Conservation (phyloP, 2,329 filamentous ascomycete genomes). For the Fusarium bulbicola region DNA sequence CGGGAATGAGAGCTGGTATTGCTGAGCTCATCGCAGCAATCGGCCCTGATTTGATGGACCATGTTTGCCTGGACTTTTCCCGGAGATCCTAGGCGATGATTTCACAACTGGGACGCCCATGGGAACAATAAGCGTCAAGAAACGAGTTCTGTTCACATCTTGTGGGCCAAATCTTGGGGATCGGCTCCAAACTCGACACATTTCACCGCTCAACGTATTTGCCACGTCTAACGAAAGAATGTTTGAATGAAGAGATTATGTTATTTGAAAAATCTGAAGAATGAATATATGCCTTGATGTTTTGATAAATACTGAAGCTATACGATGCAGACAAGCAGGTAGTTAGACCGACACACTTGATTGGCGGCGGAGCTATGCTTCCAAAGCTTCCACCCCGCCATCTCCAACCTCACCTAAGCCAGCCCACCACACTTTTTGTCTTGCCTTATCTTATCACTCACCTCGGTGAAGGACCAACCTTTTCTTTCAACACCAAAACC, state of each 20-base stretch:
- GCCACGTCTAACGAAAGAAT: background rate
- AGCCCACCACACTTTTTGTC: slow-evolving; percentile 35
- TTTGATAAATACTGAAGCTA: background rate
- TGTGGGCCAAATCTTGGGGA: background rate
- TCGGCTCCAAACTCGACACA: background rate
- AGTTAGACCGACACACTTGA: background rate
- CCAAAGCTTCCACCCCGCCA: slow-evolving; percentile 36
- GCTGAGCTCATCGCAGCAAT: slow-evolving; percentile 74
- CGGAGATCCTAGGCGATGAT: background rate
- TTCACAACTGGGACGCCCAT: too few relatives aligned
- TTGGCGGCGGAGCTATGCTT: slow-evolving; percentile 13
- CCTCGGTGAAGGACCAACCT: slow-evolving; percentile 43
- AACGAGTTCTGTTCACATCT: too few relatives aligned
- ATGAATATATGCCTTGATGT: background rate
- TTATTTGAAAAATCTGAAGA: background rate
- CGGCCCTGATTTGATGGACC: slow-evolving; percentile 65
- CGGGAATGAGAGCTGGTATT: slow-evolving; percentile 67
- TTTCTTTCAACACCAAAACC: slow-evolving; percentile 32
- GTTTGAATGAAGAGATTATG: background rate
- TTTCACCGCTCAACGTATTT: background rate
- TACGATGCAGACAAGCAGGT: background rate
- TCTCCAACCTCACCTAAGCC: slow-evolving; percentile 5
- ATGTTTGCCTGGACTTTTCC: slow-evolving; percentile 67
- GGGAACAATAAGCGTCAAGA: background rate
- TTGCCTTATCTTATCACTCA: slow-evolving; percentile 49